These are phyloP conservation scores for Pichia kudriavzevii DNA, from an alignment of 1,139 yeast genomes.

Conservation along the genomic window DNA sequence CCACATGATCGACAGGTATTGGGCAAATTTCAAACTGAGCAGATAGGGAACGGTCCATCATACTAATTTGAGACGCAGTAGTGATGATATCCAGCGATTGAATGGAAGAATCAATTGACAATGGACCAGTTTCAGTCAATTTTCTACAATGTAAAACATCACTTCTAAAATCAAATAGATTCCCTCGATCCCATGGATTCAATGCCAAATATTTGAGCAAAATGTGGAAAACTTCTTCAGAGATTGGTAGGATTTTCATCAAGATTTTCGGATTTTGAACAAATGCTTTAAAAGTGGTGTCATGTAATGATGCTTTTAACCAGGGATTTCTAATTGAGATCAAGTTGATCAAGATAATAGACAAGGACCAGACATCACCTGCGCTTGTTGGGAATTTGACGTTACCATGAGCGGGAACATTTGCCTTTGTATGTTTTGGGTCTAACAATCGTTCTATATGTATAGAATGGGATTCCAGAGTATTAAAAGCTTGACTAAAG, in stretches of 20 bases:
- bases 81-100: slow-evolving; percentile 22
- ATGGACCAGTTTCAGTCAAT: slow-evolving; percentile 33
- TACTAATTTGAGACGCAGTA: slow-evolving; percentile 21
- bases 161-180: slow-evolving; percentile 40
- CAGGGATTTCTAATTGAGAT: slow-evolving; percentile 87
- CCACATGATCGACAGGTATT: slow-evolving; percentile 30
- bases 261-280: slow-evolving; percentile 46
- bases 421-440: slow-evolving; percentile 12
- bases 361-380: slow-evolving; percentile 87
- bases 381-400: slow-evolving; percentile 54
- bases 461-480: slow-evolving; percentile 25
- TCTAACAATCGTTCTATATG: slow-evolving; percentile 25
- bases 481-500: slow-evolving; percentile 26
- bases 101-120: slow-evolving; percentile 26
- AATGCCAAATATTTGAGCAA: slow-evolving; percentile 46
- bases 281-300: slow-evolving; percentile 48
- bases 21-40: slow-evolving; percentile 24
- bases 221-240: slow-evolving; percentile 50
- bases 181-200: slow-evolving; percentile 58
- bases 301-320: slow-evolving; percentile 70
- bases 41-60: slow-evolving; percentile 5
- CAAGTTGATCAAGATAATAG: slow-evolving; percentile 71
- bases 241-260: slow-evolving; percentile 58
- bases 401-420: slow-evolving; percentile 33
- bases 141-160: slow-evolving; percentile 35